Percentiles rank a stretch among this genome's conserved stretches.
Evolutionary conservation across 352 stramenopile species (phyloP).

Genomic region (Globisporangium cystogenes): DNA sequence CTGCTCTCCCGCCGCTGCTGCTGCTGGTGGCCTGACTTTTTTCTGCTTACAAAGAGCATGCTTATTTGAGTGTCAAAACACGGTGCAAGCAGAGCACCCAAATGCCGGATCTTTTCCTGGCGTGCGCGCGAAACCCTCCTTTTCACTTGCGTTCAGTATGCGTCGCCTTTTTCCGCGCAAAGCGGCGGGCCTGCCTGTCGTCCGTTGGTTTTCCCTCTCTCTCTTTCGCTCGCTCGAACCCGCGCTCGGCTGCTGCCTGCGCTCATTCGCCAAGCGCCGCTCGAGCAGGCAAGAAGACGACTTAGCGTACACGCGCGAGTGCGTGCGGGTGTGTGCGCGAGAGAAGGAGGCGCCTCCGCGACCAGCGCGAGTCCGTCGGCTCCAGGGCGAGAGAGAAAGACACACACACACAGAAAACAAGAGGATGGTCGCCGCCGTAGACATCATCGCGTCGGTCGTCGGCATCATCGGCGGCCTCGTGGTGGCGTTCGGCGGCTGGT

Average conservation of each 20-base stretch:
- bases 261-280: conserved; percentile 1
- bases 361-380: too few relatives aligned
- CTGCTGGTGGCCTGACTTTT: too few relatives aligned
- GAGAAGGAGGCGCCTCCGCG: not conserved
- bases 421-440: conserved; percentile 24
- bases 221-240: not conserved
- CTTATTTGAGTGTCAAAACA: too few relatives aligned
- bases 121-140: not conserved
- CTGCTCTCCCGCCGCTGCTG: too few relatives aligned
- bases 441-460: conserved; percentile 74
- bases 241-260: not conserved
- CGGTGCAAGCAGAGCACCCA: not conserved
- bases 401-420: not conserved
- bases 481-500: conserved; percentile 85
- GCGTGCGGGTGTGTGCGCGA: not conserved
- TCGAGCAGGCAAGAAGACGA: not conserved
- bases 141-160: not conserved
- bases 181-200: too few relatives aligned
- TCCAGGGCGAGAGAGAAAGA: not conserved
- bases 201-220: conserved; percentile 1
- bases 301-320: not conserved
- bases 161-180: not conserved
- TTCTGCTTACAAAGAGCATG: too few relatives aligned
- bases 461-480: conserved; percentile 76
- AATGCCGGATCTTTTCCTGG: conserved; percentile 1